Evolutionary conservation across 2,329 filamentous ascomycete species (phyloP).

Genomic region (Rhytidhysteron rufulum): DNA sequence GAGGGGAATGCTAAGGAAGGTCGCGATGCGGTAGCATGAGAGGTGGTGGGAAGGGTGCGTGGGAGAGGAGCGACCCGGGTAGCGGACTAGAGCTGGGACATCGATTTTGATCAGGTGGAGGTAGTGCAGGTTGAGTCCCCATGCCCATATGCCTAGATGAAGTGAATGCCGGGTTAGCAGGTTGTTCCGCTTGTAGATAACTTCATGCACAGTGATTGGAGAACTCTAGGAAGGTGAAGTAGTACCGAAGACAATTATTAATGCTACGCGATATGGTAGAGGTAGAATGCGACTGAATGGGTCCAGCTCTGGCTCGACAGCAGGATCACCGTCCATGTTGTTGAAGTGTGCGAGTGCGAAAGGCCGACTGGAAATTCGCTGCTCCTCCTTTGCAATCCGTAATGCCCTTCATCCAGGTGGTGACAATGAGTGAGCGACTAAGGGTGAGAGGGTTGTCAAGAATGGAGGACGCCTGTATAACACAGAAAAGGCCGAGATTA

Average conservation of each 20-base stretch:
- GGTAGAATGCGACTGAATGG: constrained; percentile 83
- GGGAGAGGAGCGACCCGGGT: constrained; percentile 69
- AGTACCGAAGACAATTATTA: constrained; percentile 78
- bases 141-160: constrained; percentile 80
- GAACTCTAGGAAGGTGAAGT: neutral
- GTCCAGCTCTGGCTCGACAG: constrained; percentile 68
- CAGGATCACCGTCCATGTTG: constrained; percentile 69
- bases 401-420: constrained; percentile 2
- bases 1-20: constrained; percentile 69
- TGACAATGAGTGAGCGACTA: neutral
- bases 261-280: constrained; percentile 81
- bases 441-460: constrained; percentile 1
- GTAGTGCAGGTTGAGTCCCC: constrained; percentile 88
- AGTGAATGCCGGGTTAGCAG: constrained; percentile 6
- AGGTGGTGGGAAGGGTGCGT: constrained; percentile 71
- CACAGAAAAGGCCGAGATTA: neutral
- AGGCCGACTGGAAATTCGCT: too few relatives aligned
- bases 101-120: constrained; percentile 78
- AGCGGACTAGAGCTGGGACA: constrained; percentile 80
- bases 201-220: constrained; percentile 1
- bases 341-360: constrained; percentile 13
- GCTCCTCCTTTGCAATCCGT: too few relatives aligned
- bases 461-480: neutral
- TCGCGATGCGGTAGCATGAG: constrained; percentile 82
- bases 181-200: neutral